phyloP scores from a whole-genome alignment of 768 basidiomycete genomes.

The Pleurotus citrinopileatus region DNA sequence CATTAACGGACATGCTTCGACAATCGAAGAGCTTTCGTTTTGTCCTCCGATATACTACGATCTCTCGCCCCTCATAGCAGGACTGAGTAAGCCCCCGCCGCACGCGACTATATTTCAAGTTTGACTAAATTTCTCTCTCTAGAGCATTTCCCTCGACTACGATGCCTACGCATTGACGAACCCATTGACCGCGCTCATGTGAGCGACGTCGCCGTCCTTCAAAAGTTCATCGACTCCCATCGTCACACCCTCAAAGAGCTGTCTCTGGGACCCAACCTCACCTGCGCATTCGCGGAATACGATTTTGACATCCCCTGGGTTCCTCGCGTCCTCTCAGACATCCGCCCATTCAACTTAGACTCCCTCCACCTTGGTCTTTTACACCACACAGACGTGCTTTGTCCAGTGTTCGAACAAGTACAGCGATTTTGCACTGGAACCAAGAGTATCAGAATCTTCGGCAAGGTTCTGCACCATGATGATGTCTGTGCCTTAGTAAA shows the following conservation, averaged over 20 bases:
- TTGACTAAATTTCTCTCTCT: not conserved
- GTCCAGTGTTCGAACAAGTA: not conserved
- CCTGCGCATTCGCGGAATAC: not conserved
- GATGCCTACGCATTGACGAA: not conserved
- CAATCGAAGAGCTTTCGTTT: not conserved
- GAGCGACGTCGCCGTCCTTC: conserved; percentile 1
- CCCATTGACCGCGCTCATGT: conserved; percentile 8
- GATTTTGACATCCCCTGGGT: conserved; percentile 1
- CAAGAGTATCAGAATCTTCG: not conserved
- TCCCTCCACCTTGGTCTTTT: conserved; percentile 2
- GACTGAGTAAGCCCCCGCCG: not conserved
- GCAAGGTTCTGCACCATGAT: not conserved
- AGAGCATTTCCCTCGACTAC: conserved; percentile 3
- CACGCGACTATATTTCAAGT: not conserved
- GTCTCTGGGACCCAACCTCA: not conserved
- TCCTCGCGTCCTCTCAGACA: not conserved
- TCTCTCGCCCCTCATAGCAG: not conserved
- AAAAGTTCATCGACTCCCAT: conserved; percentile 2
- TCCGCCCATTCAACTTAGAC: not conserved
- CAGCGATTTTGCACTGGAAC: not conserved
- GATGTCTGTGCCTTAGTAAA: not conserved
- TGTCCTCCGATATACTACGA: conserved; percentile 1
- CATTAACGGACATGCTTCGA: not conserved
- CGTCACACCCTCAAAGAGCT: not conserved
- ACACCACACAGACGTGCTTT: not conserved